Base-by-base conservation (phyloP, 2,329 filamentous ascomycete genomes). In the Diaporthe sp. region DNA sequence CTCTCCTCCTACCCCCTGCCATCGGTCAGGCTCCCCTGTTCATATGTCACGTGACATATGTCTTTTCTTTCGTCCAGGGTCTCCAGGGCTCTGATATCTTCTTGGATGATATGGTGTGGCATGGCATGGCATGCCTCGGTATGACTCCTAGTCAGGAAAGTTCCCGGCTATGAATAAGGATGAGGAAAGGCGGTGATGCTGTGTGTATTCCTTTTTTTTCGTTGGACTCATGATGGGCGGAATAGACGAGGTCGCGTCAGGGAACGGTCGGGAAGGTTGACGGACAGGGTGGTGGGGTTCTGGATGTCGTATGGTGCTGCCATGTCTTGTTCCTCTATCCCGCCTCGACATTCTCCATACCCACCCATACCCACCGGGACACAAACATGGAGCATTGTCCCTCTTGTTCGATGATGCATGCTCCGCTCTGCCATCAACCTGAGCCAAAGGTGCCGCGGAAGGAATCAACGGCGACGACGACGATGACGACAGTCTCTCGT, bases 31-130 rank as follows among this genome's bases (percentile, higher is more conserved):
- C 37, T 53, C 42, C 42, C 72, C 75, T 49, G 62, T 75, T 42
- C 49, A 37, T 34, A 62, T 62, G 73, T 76, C 75, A 76, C 75
- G 75, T 75, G 75, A 76, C 60, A 65, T 19, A 19, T 68, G 10
- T 22, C 39, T 28, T 28, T 12, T 28, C n/a, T 31, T 6, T 58
- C 17, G 3, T 62, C 15, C n/a, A 44, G 15, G 3, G 17, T 6
- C 8, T 8, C 4, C 12, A 1, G n/a, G 17, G 44, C 25, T 19
- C n/a, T 62, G n/a, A n/a, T 34, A 25, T 55, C 44, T 34, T n/a
- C 31, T 53, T 62, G 44, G 57, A 44, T 19, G 42, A 9, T 15
- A 25, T 49, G n/a, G n/a, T 22, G 19, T 68, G 28, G 12, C 37
- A 51, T 22, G 31, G 10, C 12, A 22, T 53, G 25, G 49, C 34